phyloP scores from a whole-genome alignment of 1,284 basidiomycete species.

The Malassezia equina region DNA sequence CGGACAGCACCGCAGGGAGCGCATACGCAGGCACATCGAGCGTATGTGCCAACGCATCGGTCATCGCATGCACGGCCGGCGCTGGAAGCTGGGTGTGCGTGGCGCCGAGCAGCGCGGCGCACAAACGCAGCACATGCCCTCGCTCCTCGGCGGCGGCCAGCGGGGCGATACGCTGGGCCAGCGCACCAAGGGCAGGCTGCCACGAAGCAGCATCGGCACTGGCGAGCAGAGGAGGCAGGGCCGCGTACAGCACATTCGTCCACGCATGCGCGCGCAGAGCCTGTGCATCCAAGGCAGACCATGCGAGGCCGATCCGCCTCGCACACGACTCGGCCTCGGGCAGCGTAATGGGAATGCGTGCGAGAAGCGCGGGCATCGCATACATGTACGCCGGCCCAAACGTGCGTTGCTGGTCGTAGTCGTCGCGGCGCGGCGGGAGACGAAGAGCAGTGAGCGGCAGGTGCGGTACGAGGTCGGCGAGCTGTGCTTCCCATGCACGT shows the following conservation, averaged over 20 bases:
- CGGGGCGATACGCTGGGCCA: background rate
- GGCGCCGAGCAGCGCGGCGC: slow-evolving; percentile 6
- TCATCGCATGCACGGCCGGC: background rate
- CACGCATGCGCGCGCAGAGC: slow-evolving; percentile 12
- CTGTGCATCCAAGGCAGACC: slow-evolving; percentile 12
- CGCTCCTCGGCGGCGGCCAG: background rate
- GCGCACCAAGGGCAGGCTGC: background rate
- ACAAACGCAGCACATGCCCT: background rate
- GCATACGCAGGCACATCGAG: slow-evolving; percentile 4
- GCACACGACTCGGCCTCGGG: background rate
- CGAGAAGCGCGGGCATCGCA: background rate
- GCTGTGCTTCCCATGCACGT: background rate
- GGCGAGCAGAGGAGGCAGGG: background rate
- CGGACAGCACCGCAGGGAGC: background rate
- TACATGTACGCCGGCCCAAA: slow-evolving; percentile 12
- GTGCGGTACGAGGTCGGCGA: background rate
- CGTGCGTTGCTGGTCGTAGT: slow-evolving; percentile 6
- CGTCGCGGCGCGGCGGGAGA: slow-evolving; percentile 8
- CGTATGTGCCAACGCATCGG: background rate
- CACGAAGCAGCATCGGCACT: background rate
- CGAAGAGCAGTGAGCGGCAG: slow-evolving; percentile 5
- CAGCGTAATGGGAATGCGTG: background rate
- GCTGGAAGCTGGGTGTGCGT: background rate
- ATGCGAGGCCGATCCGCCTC: background rate
- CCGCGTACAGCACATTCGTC: background rate